Conservation (phyloP, 176 grass and related monocot species). For the Rhynchospora breviuscula region DNA sequence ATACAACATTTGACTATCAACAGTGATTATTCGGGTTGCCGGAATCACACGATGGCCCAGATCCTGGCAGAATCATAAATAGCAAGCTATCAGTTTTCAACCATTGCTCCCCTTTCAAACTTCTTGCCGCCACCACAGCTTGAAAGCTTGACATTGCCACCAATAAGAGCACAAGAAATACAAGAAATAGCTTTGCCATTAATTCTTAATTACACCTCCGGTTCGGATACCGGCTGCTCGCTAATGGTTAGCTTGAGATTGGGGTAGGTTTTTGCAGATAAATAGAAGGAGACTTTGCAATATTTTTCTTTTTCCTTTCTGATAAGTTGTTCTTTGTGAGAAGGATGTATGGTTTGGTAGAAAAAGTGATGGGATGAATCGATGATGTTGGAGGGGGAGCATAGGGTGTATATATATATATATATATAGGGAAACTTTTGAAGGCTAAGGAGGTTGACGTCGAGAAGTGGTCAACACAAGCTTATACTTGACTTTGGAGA, state of each 20-base stretch:
- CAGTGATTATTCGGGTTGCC: background rate
- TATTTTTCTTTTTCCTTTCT: background rate
- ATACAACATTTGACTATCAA: background rate
- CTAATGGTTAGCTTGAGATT: background rate
- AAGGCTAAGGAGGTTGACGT: too few relatives aligned
- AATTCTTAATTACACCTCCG: background rate
- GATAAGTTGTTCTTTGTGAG: too few relatives aligned
- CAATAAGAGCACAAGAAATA: conserved; percentile 6
- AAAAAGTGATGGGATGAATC: too few relatives aligned
- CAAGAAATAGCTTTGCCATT: background rate
- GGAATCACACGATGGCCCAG: background rate
- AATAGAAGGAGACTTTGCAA: background rate
- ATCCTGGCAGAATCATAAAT: conserved; percentile 21
- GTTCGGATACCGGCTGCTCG: background rate
- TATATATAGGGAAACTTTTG: too few relatives aligned
- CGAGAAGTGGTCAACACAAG: too few relatives aligned
- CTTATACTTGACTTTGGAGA: too few relatives aligned
- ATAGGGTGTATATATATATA: too few relatives aligned
- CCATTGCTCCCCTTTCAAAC: background rate
- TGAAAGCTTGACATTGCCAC: background rate
- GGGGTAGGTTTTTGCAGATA: background rate
- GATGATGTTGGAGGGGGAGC: too few relatives aligned
- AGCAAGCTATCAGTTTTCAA: conserved; percentile 6
- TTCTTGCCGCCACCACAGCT: background rate
- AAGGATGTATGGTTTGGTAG: too few relatives aligned